Evolutionary conservation across 306 rosid genomes (phyloP), one percentile per base, ranked within the genome.

Genomic region (Hippophae gyantsensis): DNA sequence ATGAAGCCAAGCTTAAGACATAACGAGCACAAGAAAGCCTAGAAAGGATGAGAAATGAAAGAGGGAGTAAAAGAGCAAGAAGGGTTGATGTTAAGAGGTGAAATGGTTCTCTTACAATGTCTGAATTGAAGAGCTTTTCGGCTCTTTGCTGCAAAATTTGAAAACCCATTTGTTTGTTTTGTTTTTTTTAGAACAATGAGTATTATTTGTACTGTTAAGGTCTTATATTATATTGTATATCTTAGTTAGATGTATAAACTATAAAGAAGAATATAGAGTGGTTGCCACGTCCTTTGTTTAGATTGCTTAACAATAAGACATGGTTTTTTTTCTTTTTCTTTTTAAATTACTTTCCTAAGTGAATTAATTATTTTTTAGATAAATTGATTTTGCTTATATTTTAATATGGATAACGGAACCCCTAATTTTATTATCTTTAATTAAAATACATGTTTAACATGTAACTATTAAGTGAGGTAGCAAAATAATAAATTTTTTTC

Each of bases 41-140:
- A 13, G 90, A 69, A 1, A 90, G 71, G 56, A 90, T 84, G 26
- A 90, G 85, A 66, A 90, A 90, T 0, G 97, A 81, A 49, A 81
- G 77, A 7, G 97, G 97, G 32, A 90, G 69, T 46, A 87, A 74
- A 11, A 90, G 83, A 72, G 64, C 69, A 58, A 87, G 85, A 26
- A 90, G 73, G 41, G 85, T 74, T 66, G 76, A 10, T n/a, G 95
- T 76, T 48, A 82, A 26, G 41, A 79, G 68, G 66, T 85, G 77
- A 62, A 90, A 77, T 6, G 80, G n/a, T 46, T 76, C 76, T 62
- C 69, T 73, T 11, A 76, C 63, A 60, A 57, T 61, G 54, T 12
- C 38, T 9, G 51, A 65, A 45, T 58, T 45, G 61, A 74, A 74
- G 60, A 69, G 38, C 13, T 64, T 60, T 69, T 59, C 70, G 54